These are phyloP conservation scores for Tylopilus felleus DNA, from an alignment of 768 basidiomycete species.

Conservation along the genomic window DNA sequence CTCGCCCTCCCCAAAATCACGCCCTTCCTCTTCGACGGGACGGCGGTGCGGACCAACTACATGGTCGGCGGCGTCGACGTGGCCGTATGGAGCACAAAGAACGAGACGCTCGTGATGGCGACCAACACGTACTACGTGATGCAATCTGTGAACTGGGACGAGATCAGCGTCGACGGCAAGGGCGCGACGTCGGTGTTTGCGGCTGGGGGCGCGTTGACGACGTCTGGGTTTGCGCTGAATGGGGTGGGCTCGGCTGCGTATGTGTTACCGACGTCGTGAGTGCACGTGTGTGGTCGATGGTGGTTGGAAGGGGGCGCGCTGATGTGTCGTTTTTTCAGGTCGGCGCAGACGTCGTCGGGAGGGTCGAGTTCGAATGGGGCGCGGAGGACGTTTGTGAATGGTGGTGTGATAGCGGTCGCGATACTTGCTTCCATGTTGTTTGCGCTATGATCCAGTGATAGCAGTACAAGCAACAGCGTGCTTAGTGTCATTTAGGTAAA, in stretches of 20 bases:
- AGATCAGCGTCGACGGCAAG: conserved; percentile 20
- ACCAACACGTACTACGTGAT: conserved; percentile 47
- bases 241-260: conserved; percentile 20
- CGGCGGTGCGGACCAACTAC: conserved; percentile 39
- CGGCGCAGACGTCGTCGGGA: not conserved
- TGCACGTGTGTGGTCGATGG: not conserved
- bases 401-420: not conserved
- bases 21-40: conserved; percentile 44
- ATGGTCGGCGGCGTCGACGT: conserved; percentile 43
- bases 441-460: no score
- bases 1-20: conserved; percentile 43
- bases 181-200: conserved; percentile 7
- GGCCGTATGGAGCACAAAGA: conserved; percentile 47
- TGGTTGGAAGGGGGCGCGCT: not conserved
- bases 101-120: conserved; percentile 46
- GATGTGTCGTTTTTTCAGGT: not conserved
- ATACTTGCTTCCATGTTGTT: not conserved
- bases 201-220: conserved; percentile 8
- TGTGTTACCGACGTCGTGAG: conserved; percentile 16
- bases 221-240: conserved; percentile 17
- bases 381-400: not conserved
- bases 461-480: no score
- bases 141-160: conserved; percentile 31
- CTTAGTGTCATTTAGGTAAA: no score
- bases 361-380: not conserved